Percentiles rank a stretch among this genome's conserved stretches.
These are phyloP conservation scores for Podaxis sp. DNA, from an alignment of 768 basidiomycete species.

Conservation along the genomic window DNA sequence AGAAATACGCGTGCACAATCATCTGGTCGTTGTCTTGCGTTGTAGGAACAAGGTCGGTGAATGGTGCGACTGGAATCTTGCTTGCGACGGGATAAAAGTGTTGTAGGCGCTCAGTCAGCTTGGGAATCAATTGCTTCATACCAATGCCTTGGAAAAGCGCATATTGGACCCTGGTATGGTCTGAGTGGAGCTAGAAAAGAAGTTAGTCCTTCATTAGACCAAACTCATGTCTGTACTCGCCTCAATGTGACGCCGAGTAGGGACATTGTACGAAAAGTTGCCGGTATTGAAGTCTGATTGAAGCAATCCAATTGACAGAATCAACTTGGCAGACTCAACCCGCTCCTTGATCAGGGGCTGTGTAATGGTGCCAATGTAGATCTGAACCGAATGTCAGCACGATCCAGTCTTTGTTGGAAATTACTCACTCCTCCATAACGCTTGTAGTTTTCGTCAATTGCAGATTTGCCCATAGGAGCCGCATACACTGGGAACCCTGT, in stretches of 20 bases:
- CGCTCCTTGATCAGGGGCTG: slow-evolving; percentile 64
- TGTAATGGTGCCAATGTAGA: slow-evolving; percentile 73
- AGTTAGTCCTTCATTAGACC: background rate
- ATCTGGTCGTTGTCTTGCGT: slow-evolving; percentile 40
- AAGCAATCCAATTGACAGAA: slow-evolving; percentile 69
- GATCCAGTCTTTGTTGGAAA: background rate
- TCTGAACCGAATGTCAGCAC: slow-evolving; percentile 35
- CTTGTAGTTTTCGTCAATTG: slow-evolving; percentile 64
- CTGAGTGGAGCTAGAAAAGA: slow-evolving; percentile 64
- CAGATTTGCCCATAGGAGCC: slow-evolving; percentile 81
- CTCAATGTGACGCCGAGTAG: slow-evolving; percentile 58
- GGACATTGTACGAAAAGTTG: slow-evolving; percentile 77
- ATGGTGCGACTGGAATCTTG: slow-evolving; percentile 46
- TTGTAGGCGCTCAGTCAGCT: slow-evolving; percentile 55
- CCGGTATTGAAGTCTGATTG: slow-evolving; percentile 88
- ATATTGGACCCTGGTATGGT: slow-evolving; percentile 63
- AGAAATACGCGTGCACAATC: slow-evolving; percentile 81
- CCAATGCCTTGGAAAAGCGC: slow-evolving; percentile 64
- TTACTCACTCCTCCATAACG: slow-evolving; percentile 77
- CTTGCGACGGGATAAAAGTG: slow-evolving; percentile 37
- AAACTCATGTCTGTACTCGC: slow-evolving; percentile 28
- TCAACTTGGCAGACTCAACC: slow-evolving; percentile 73
- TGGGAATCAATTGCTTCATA: slow-evolving; percentile 77
- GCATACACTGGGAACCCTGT: slow-evolving; percentile 75
- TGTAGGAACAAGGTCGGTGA: slow-evolving; percentile 40